phyloP scores from a whole-genome alignment of 208 protist genomes.

The Balamuthia mandrillaris region DNA sequence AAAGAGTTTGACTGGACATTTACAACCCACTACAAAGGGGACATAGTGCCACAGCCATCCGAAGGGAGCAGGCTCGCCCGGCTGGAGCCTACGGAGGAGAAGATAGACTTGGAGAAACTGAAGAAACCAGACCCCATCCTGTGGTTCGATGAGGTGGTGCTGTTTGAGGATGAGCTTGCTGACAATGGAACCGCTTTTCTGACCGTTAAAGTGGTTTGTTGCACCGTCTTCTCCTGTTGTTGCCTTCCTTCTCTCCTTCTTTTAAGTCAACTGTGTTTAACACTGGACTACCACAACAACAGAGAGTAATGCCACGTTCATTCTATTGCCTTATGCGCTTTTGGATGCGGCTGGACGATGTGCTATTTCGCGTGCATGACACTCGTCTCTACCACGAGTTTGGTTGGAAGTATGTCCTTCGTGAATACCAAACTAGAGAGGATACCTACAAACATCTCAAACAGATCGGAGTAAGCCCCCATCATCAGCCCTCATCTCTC shows the following conservation, averaged over 20 bases:
- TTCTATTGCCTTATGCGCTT: neutral
- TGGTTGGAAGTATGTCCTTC: neutral
- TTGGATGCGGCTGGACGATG: constrained; percentile 9
- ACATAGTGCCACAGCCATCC: too few relatives aligned
- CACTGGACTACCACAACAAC: neutral
- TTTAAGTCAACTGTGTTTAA: too few relatives aligned
- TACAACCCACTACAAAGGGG: neutral
- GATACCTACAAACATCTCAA: constrained; percentile 6
- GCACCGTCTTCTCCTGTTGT: neutral
- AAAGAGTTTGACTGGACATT: constrained; percentile 23
- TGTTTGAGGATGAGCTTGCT: constrained; percentile 23
- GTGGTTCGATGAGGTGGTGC: constrained; percentile 11
- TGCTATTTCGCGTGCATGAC: neutral
- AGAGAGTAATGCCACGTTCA: constrained; percentile 8
- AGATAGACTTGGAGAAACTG: constrained; percentile 14
- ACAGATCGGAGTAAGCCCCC: neutral
- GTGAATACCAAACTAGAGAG: neutral
- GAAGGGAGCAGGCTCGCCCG: too few relatives aligned
- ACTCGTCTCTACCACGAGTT: constrained; percentile 9
- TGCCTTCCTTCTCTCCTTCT: neutral
- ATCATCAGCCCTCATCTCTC: too few relatives aligned
- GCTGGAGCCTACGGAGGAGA: neutral
- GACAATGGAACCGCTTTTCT: constrained; percentile 8
- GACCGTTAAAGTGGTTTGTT: neutral
- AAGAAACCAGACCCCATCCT: neutral